Evolutionary conservation across 768 basidiomycete species (phyloP).

Genomic region (Punctularia strigosozonata): DNA sequence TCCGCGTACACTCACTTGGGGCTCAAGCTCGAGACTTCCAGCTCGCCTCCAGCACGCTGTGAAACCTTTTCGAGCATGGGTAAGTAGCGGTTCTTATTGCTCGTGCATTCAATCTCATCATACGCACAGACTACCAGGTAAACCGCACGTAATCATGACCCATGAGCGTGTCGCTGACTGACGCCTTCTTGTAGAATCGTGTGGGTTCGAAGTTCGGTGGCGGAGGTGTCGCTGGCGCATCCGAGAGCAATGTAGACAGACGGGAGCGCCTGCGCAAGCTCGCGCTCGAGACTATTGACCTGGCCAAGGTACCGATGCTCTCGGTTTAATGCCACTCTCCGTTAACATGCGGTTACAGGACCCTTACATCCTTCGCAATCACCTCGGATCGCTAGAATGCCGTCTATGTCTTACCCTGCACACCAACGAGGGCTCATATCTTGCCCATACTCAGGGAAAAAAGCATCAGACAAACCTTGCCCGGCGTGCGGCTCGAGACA

Average conservation of each 20-base stretch:
- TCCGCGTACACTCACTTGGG: not conserved
- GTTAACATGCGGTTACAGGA: conserved; percentile 39
- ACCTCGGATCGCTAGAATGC: conserved; percentile 96
- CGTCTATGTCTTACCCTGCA: conserved; percentile 94
- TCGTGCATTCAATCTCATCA: too few species aligned
- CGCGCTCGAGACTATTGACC: conserved; percentile 93
- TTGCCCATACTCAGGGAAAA: conserved; percentile 98
- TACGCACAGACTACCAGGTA: too few species aligned
- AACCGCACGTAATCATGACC: too few species aligned
- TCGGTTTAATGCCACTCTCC: not conserved
- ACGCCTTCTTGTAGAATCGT: conserved; percentile 53
- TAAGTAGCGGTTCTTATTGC: too few species aligned
- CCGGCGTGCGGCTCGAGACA: conserved; percentile 92
- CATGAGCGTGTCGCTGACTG: too few species aligned
- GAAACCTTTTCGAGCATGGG: too few species aligned
- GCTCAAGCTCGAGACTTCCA: not conserved
- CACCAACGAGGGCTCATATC: conserved; percentile 98
- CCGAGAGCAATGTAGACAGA: conserved; percentile 91
- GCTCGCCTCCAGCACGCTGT: not conserved
- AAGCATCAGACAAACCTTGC: conserved; percentile 99
- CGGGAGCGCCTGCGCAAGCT: conserved; percentile 91
- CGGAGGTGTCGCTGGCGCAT: conserved; percentile 90
- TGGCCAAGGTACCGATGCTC: conserved; percentile 66
- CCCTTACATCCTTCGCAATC: conserved; percentile 97
- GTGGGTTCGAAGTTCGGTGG: conserved; percentile 95